These are phyloP conservation scores for Hemerocallis citrina DNA, from an alignment of 106 monocot species.

Conservation along the genomic window DNA sequence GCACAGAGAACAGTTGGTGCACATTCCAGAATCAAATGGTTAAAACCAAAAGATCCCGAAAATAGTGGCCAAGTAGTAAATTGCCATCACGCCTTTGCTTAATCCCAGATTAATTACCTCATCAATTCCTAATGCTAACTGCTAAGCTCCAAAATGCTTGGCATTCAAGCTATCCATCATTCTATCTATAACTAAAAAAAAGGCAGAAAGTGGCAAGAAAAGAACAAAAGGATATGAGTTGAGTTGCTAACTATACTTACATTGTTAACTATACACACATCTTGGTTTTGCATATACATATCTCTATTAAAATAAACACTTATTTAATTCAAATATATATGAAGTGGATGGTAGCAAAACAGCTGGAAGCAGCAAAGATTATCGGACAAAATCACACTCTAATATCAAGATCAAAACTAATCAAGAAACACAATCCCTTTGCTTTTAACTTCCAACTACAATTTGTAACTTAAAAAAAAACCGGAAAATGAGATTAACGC, in stretches of 20 bases:
- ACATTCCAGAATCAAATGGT: neutral
- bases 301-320: neutral
- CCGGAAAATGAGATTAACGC: neutral
- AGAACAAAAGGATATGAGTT: neutral
- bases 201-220: neutral
- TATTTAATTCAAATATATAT: neutral
- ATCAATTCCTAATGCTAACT: neutral
- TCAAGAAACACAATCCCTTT: neutral
- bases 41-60: neutral
- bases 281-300: neutral
- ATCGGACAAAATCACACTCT: neutral
- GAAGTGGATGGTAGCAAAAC: neutral
- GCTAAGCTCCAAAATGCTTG: neutral
- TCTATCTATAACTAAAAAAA: too few relatives aligned
- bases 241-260: neutral
- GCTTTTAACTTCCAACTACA: neutral
- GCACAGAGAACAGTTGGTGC: neutral
- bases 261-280: neutral
- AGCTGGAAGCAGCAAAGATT: slow-evolving; percentile 4
- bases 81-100: too few relatives aligned
- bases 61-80: too few relatives aligned
- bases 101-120: neutral
- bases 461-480: neutral
- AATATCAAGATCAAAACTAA: neutral
- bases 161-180: neutral